Base-by-base conservation (phyloP, 1,284 basidiomycete genomes). In the Cystobasidiaceae sp. region DNA sequence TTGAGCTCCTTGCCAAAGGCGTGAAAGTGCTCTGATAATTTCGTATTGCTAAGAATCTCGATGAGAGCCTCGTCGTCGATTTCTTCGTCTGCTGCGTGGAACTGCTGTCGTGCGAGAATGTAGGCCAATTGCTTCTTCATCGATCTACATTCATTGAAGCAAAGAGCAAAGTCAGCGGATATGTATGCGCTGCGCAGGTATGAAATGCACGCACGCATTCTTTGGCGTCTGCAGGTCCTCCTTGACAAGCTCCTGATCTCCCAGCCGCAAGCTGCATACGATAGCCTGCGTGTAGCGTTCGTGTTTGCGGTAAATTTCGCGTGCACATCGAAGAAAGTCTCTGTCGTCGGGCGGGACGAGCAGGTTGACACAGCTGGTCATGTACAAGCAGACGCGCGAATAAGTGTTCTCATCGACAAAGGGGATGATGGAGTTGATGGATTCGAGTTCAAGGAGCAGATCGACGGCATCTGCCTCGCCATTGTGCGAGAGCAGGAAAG, bases 401-500 rank as follows among this genome's bases (percentile, higher is more conserved):
- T 85, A 98, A 0, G 90, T 97, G 77, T 94, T 89, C 68, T 79
- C 78, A 74, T 96, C 92, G 25, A 94, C 86, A 66, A 92, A 79
- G 21, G 84, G 80, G 6, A 83, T 82, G 69, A 96, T 85, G 71
- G 84, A 83, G 71, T 87, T 83, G 54, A 97, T 89, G 70, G 90
- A 89, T 77, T 99, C 96, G 70, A 98, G 79, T 76, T 98, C 96
- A 74, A 97, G 86, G 66, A 98, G 79, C 33, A 98, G 81, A 78
- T 98, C 96, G 21, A 99, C 94, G 0, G 96, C 96, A 76, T 99
- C 96, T 30, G 93, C 93, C 77, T 99, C 96, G 13, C 93, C 96
- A 73, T 99, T 97, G 78, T 98, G 96, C 30, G 84, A 83, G 34
- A 98, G 81, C 69, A 97, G 83, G 81, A 98, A 99, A 21, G 84